Base-by-base conservation (phyloP, 2,329 filamentous ascomycete genomes). In the Alternaria alternata region DNA sequence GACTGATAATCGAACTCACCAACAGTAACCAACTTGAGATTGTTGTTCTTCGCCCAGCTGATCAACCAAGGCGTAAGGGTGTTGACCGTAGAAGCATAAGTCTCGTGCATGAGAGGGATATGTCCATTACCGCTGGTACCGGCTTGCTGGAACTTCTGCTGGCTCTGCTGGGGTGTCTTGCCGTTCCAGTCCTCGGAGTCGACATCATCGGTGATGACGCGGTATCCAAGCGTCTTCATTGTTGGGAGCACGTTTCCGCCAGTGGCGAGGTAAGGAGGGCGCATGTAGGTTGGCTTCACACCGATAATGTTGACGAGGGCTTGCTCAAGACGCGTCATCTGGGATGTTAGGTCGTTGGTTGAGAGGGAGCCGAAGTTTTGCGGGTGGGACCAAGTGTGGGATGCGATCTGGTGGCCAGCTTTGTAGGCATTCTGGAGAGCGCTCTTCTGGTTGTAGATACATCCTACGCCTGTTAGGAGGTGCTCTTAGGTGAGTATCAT, bases 211-310 rank as follows among this genome's bases (percentile, higher is more conserved):
- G 73, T 76, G 41, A 77, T 73, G 55, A 78, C 72, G n/a, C 71
- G 63, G 64, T 78, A 78, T 36, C 75, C 75, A 7, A 78, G 63
- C 4, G 62, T 75, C 54, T 70, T 69, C 73, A 77, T 75, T 26
- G 69, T 74, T 6, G 69, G 61, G 5, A 75, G 66, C n/a, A 76
- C 73, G 47, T 52, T 72, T 38, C 71, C 72, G 47, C 72, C 69
- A 0, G 75, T 76, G 12, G 74, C 73, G 46, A 77, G 74, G 57
- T 78, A 77, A 0, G 75, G 75, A 1, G 75, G 75, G 0, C 75
- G 75, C 75, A 77, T 77, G 65, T 78, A 78, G 0, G 75, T 78
- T 3, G 75, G 75, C 58, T 75, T 75, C 18, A 70, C 67, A 57
- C 75, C 75, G 53, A 77, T 76, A 58, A 78, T 77, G 66, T 75